phyloP scores from a whole-genome alignment of 129 eudicot species.

The Silybum marianum region DNA sequence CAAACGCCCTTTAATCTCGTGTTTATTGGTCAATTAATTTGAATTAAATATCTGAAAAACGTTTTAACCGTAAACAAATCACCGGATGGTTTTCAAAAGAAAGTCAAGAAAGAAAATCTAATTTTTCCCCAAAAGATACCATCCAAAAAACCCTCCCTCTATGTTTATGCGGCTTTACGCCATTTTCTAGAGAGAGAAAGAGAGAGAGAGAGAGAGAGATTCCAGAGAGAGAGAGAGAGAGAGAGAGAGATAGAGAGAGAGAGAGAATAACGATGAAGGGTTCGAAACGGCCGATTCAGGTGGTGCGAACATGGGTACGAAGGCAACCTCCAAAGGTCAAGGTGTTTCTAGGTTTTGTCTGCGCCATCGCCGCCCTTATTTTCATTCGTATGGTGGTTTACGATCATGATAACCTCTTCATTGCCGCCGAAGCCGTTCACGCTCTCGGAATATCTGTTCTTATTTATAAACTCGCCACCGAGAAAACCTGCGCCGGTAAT shows the following conservation, averaged over 20 bases:
- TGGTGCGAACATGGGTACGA: slow-evolving; percentile 56
- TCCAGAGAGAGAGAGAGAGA: slow-evolving; percentile 12
- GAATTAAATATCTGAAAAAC: not conserved
- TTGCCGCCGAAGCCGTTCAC: slow-evolving; percentile 74
- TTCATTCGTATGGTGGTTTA: slow-evolving; percentile 60
- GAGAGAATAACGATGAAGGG: slow-evolving; percentile 26
- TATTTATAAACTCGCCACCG: slow-evolving; percentile 68
- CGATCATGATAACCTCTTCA: slow-evolving; percentile 75
- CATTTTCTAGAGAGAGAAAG: slow-evolving; percentile 1
- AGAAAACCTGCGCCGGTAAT: slow-evolving; percentile 77
- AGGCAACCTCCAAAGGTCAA: slow-evolving; percentile 79
- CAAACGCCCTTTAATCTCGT: not conserved
- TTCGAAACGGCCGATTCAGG: slow-evolving; percentile 41
- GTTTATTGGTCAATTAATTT: not conserved
- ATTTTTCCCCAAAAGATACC: slow-evolving; percentile 5
- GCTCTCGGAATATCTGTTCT: slow-evolving; percentile 69
- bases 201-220: not conserved
- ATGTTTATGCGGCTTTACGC: not conserved
- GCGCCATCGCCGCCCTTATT: slow-evolving; percentile 53
- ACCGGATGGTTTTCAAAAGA: not conserved
- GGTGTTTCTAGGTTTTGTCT: slow-evolving; percentile 56
- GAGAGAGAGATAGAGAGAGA: slow-evolving; percentile 13
- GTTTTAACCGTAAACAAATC: not conserved
- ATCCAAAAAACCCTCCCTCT: slow-evolving; percentile 10
- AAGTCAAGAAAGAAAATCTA: not conserved